Evolutionary conservation across 2,329 filamentous ascomycete species (phyloP).

Genomic region (Ophiostoma sp.): DNA sequence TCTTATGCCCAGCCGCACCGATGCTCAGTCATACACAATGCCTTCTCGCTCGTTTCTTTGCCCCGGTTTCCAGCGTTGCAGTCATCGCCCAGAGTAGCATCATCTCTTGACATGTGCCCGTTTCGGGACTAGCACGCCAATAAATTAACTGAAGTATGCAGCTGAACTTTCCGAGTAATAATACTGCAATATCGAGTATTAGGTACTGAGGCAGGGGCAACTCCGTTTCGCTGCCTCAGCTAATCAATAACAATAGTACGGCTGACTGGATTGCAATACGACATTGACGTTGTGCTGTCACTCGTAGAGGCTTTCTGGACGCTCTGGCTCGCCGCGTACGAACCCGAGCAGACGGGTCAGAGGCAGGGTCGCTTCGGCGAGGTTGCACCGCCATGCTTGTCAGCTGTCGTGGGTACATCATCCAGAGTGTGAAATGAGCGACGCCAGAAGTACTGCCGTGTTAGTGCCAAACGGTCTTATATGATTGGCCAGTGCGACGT

Average conservation of each 20-base stretch:
- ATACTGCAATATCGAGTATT: not conserved
- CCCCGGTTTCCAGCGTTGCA: slow-evolving; percentile 1
- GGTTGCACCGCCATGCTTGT: not conserved
- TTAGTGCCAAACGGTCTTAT: slow-evolving; percentile 8
- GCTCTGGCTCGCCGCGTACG: not conserved
- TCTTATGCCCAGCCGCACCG: not conserved
- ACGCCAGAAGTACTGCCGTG: not conserved
- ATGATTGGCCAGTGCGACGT: slow-evolving; percentile 5
- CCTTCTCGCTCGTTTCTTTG: not conserved
- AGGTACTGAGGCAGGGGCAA: not conserved
- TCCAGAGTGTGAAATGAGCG: not conserved
- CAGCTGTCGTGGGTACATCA: not conserved
- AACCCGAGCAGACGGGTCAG: slow-evolving; percentile 1
- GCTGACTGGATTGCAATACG: not conserved
- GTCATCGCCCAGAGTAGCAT: slow-evolving; percentile 1
- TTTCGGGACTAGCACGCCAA: not conserved
- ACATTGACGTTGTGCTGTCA: no score
- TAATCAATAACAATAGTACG: no score
- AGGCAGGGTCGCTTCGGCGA: not conserved
- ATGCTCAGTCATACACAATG: not conserved
- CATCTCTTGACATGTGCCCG: not conserved
- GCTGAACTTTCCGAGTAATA: not conserved
- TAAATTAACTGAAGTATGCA: not conserved
- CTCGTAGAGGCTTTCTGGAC: not conserved
- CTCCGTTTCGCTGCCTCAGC: not conserved